A percentile compares a stretch with the other conserved stretches of the same genome.
Evolutionary conservation across 1,139 yeast genomes (phyloP).

Genomic region (Wickerhamomyces sp.): DNA sequence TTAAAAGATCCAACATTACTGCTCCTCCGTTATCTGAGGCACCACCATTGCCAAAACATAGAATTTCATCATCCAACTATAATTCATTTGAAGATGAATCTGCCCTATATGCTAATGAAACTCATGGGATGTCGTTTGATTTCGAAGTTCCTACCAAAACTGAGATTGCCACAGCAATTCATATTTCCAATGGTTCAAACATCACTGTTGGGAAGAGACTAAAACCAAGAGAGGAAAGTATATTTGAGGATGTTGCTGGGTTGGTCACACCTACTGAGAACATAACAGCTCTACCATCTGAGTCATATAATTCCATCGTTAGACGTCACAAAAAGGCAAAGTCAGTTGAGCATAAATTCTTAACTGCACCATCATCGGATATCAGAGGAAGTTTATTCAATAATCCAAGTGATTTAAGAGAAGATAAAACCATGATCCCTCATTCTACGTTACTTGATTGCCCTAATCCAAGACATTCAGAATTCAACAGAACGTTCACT

Average conservation of each 20-base stretch:
- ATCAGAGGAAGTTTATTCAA: slow-evolving; percentile 21
- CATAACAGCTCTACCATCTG: slow-evolving; percentile 10
- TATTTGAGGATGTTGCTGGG: slow-evolving; percentile 17
- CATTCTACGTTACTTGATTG: not conserved
- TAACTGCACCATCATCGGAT: slow-evolving; percentile 11
- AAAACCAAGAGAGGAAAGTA: slow-evolving; percentile 17
- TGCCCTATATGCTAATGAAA: slow-evolving; percentile 1
- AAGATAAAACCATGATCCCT: slow-evolving; percentile 2
- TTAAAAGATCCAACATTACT: not conserved
- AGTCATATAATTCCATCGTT: slow-evolving; percentile 16
- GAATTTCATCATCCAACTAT: slow-evolving; percentile 21
- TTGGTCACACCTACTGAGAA: not conserved
- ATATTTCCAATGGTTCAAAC: slow-evolving; percentile 24
- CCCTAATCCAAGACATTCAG: slow-evolving; percentile 10
- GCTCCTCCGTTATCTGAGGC: not conserved
- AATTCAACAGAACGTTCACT: slow-evolving; percentile 4
- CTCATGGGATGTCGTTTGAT: slow-evolving; percentile 21
- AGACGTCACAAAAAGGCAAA: slow-evolving; percentile 19
- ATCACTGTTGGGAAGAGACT: slow-evolving; percentile 17
- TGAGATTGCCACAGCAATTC: slow-evolving; percentile 36
- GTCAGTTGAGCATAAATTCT: slow-evolving; percentile 7
- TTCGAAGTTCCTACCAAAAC: slow-evolving; percentile 27
- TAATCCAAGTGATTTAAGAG: slow-evolving; percentile 17
- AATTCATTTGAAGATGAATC: slow-evolving; percentile 12
- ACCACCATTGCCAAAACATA: slow-evolving; percentile 9